Evolutionary conservation across 2,329 filamentous ascomycete species (phyloP).

Genomic region (Lasiodiplodia hormozganensis): DNA sequence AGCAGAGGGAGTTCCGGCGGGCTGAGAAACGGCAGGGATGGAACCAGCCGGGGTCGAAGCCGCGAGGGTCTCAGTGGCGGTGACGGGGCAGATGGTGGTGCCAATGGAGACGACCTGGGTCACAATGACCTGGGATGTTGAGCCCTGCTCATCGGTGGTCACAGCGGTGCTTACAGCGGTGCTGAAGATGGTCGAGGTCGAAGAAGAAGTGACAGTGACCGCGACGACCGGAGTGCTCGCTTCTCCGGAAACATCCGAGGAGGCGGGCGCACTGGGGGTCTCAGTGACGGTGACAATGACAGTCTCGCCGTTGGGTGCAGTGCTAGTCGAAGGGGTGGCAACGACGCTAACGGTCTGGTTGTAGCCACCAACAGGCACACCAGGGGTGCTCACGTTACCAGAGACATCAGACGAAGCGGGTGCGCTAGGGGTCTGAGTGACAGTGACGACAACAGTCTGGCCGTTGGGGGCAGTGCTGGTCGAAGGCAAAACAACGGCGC

Average conservation of each 20-base stretch:
- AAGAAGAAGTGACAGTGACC: conserved; percentile 41
- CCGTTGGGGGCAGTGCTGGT: background rate
- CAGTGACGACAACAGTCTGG: background rate
- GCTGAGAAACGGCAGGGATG: background rate
- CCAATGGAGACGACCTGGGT: conserved; percentile 47
- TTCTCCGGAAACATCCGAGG: background rate
- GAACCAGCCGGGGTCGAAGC: conserved; percentile 29
- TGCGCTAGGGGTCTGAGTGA: background rate
- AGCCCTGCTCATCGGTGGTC: conserved; percentile 13
- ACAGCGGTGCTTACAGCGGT: conserved; percentile 1
- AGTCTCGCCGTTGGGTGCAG: background rate
- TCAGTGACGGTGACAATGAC: conserved; percentile 1
- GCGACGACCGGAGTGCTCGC: background rate
- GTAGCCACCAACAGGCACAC: conserved; percentile 32
- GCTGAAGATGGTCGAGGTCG: conserved; percentile 40
- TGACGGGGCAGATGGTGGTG: conserved; percentile 35
- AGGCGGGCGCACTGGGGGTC: background rate
- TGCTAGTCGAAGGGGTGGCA: background rate
- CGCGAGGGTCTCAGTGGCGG: conserved; percentile 14
- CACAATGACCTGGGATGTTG: conserved; percentile 28
- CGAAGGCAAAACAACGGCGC: background rate
- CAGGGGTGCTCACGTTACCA: conserved; percentile 24
- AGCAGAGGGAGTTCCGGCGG: background rate
- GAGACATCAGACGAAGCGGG: conserved; percentile 3
- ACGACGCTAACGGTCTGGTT: conserved; percentile 5